These are phyloP conservation scores for Schrenkiella parvula DNA, from an alignment of 345 rosid species.

Conservation along the genomic window DNA sequence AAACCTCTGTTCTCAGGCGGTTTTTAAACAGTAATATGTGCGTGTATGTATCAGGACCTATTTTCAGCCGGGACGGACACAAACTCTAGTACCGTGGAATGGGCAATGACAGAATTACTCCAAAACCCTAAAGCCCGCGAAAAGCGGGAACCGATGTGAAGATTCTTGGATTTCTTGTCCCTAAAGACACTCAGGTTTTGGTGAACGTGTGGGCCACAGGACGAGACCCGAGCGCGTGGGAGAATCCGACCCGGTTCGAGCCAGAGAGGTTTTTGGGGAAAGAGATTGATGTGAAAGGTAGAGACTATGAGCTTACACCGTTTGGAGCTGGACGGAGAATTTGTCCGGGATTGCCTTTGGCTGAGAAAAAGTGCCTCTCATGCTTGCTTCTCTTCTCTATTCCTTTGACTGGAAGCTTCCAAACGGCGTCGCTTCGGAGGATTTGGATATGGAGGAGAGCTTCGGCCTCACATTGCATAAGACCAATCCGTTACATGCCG, in stretches of 20 bases:
- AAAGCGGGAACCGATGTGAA: slow-evolving; percentile 25
- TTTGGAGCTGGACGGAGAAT: slow-evolving; percentile 28
- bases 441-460: slow-evolving; percentile 42
- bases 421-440: slow-evolving; percentile 20
- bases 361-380: slow-evolving; percentile 36
- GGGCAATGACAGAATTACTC: slow-evolving; percentile 36
- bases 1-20: too few species aligned
- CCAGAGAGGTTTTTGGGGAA: slow-evolving; percentile 34
- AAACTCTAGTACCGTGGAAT: slow-evolving; percentile 32
- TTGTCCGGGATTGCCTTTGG: slow-evolving; percentile 40
- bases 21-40: too few species aligned
- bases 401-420: slow-evolving; percentile 48
- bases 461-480: slow-evolving; percentile 34
- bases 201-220: slow-evolving; percentile 41
- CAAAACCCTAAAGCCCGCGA: slow-evolving; percentile 24
- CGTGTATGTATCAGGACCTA: slow-evolving; percentile 28
- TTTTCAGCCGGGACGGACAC: slow-evolving; percentile 47
- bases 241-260: slow-evolving; percentile 21
- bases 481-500: slow-evolving; percentile 24
- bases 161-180: slow-evolving; percentile 28
- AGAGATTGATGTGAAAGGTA: slow-evolving; percentile 29
- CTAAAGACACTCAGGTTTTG: slow-evolving; percentile 35
- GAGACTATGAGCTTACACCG: slow-evolving; percentile 27
- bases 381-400: slow-evolving; percentile 43
- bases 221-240: slow-evolving; percentile 35